Conservation (phyloP, 2,329 filamentous ascomycete genomes). For the Nothopassalora personata region DNA sequence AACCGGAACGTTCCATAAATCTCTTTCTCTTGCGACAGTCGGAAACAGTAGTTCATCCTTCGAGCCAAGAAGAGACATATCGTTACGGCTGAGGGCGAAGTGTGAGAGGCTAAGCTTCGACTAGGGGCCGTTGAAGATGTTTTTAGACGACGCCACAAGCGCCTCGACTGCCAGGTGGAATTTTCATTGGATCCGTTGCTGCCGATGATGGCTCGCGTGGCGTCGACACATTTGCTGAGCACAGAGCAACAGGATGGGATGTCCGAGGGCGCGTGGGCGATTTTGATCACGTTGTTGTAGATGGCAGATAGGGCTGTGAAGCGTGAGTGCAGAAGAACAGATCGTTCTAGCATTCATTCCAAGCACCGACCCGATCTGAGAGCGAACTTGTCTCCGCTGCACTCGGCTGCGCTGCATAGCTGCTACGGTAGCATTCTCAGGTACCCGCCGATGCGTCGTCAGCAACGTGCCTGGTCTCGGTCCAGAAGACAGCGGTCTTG, state of each 20-base stretch:
- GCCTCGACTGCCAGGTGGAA: slow-evolving; percentile 1
- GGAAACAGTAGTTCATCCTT: slow-evolving; percentile 4
- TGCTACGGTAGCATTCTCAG: not conserved
- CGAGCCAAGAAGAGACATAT: slow-evolving; percentile 1
- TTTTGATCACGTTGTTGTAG: not conserved
- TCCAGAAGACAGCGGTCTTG: not conserved
- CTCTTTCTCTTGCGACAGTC: not conserved
- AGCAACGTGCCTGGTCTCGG: not conserved
- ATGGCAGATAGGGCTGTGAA: not conserved
- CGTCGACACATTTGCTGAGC: not conserved
- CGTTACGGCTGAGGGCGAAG: not conserved
- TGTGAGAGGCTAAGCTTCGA: slow-evolving; percentile 7
- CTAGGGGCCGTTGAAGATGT: slow-evolving; percentile 9
- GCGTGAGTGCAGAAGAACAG: not conserved
- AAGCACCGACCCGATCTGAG: not conserved
- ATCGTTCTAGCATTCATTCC: not conserved
- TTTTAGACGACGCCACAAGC: slow-evolving; percentile 11
- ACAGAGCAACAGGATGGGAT: not conserved
- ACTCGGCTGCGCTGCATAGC: too few species aligned
- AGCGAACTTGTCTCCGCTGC: not conserved
- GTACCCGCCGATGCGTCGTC: not conserved
- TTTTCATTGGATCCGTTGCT: not conserved
- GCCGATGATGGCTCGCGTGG: not conserved
- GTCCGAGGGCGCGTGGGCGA: not conserved
- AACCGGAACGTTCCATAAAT: not conserved